Conservation (phyloP, 768 basidiomycete species). For the Suillus discolor region DNA sequence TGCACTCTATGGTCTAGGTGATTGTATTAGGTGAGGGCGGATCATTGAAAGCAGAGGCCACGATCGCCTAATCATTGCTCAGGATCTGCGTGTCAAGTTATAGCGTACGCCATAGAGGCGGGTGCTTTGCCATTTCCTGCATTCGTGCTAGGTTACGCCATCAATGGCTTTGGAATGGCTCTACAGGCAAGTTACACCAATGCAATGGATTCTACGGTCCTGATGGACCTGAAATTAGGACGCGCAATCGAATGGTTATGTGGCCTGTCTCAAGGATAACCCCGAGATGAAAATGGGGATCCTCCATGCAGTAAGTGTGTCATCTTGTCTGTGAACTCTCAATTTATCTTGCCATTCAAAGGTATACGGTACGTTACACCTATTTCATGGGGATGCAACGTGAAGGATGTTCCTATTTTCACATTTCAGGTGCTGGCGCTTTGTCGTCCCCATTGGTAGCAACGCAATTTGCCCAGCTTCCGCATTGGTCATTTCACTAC, state of each 20-base stretch:
- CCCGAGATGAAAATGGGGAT: conserved; percentile 43
- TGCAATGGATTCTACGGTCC: background rate
- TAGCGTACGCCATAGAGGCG: conserved; percentile 39
- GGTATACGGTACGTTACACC: conserved; percentile 1
- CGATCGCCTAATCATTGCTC: background rate
- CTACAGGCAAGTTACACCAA: conserved; percentile 40
- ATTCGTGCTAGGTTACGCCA: conserved; percentile 42
- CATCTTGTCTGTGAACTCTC: background rate
- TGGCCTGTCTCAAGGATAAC: conserved; percentile 42
- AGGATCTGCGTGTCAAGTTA: conserved; percentile 33
- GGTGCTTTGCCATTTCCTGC: conserved; percentile 48
- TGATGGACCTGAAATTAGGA: conserved; percentile 30
- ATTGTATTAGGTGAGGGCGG: conserved; percentile 28
- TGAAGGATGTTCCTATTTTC: background rate
- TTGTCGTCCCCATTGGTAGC: conserved; percentile 54
- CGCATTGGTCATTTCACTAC: conserved; percentile 44
- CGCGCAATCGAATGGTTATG: conserved; percentile 50
- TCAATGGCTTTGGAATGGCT: conserved; percentile 49
- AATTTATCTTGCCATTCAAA: background rate
- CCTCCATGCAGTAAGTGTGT: conserved; percentile 39
- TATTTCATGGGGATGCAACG: background rate
- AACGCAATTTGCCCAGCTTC: conserved; percentile 48
- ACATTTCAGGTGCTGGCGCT: conserved; percentile 44
- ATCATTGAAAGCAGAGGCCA: background rate
- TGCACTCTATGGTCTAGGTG: conserved; percentile 16